phyloP scores from a whole-genome alignment of 2,329 filamentous ascomycete genomes.

The Tolypocladium endophyticum region DNA sequence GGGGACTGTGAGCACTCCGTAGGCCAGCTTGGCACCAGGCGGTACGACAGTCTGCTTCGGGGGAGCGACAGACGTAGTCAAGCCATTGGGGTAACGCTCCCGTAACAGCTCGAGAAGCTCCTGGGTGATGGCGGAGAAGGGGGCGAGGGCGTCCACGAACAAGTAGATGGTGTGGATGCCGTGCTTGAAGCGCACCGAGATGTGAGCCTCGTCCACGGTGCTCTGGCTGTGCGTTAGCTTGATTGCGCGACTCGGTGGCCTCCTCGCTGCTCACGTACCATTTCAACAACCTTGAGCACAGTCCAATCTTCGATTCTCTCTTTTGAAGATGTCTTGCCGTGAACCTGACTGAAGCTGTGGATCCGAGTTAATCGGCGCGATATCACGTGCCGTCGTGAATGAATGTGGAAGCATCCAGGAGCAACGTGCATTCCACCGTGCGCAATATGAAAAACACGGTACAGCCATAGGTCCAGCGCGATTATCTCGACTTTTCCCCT shows the following conservation, averaged over 20 bases:
- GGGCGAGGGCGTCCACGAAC: constrained; percentile 46
- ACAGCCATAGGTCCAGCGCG: neutral
- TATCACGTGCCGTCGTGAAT: constrained; percentile 3
- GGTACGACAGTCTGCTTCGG: constrained; percentile 28
- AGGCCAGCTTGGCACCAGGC: constrained; percentile 30
- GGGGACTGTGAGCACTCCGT: constrained; percentile 32
- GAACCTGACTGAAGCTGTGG: neutral
- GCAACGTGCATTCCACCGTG: neutral
- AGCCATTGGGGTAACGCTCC: constrained; percentile 45
- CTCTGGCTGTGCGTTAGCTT: constrained; percentile 1
- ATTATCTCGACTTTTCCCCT: neutral
- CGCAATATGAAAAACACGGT: neutral
- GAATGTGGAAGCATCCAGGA: too few relatives aligned
- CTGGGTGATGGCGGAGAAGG: constrained; percentile 45
- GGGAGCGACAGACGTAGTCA: constrained; percentile 25
- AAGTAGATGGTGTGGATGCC: constrained; percentile 62
- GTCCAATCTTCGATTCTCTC: neutral
- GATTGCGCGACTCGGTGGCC: constrained; percentile 2
- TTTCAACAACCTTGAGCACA: neutral
- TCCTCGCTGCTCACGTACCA: neutral
- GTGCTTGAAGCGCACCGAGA: constrained; percentile 63
- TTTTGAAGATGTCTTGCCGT: neutral
- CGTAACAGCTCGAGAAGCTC: constrained; percentile 48
- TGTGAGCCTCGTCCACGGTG: constrained; percentile 34
- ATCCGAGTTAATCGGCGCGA: neutral